These are phyloP conservation scores for Ophiostoma sp. DNA, from an alignment of 2,329 filamentous ascomycete species.

Conservation along the genomic window DNA sequence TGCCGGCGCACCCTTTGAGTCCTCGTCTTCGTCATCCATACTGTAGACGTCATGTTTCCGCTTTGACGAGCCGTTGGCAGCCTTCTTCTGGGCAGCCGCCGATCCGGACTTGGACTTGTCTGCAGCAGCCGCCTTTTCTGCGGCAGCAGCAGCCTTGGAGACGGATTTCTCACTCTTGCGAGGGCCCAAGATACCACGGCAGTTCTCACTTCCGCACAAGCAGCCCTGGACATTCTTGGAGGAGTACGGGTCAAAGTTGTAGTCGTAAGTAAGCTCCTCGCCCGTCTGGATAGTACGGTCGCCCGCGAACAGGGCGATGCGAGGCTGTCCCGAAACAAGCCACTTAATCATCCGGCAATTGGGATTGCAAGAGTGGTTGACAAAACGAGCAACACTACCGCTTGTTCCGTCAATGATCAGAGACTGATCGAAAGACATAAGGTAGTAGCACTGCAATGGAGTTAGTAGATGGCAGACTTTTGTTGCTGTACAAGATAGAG, in stretches of 20 bases:
- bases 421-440: constrained; percentile 98
- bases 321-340: constrained; percentile 86
- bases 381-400: constrained; percentile 92
- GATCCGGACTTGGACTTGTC: too few species aligned
- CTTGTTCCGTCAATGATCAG: constrained; percentile 98
- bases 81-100: constrained; percentile 16
- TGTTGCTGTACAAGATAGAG: background rate
- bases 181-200: constrained; percentile 58
- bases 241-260: constrained; percentile 66
- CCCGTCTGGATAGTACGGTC: constrained; percentile 86
- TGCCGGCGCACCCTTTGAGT: constrained; percentile 1
- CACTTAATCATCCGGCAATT: constrained; percentile 98
- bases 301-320: constrained; percentile 95
- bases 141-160: constrained; percentile 18
- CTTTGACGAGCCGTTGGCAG: constrained; percentile 19
- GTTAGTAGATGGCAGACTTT: constrained; percentile 16
- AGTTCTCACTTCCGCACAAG: constrained; percentile 58
- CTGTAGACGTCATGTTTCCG: constrained; percentile 20
- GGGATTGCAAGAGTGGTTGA: constrained; percentile 94
- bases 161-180: constrained; percentile 45
- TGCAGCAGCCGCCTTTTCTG: background rate
- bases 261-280: constrained; percentile 93
- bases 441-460: constrained; percentile 73
- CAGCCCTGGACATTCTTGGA: constrained; percentile 63
- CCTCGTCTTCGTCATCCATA: constrained; percentile 16